Evolutionary conservation across 371 early-diverging fungal species (phyloP).

Genomic region (Dinochytrium kinnereticum): DNA sequence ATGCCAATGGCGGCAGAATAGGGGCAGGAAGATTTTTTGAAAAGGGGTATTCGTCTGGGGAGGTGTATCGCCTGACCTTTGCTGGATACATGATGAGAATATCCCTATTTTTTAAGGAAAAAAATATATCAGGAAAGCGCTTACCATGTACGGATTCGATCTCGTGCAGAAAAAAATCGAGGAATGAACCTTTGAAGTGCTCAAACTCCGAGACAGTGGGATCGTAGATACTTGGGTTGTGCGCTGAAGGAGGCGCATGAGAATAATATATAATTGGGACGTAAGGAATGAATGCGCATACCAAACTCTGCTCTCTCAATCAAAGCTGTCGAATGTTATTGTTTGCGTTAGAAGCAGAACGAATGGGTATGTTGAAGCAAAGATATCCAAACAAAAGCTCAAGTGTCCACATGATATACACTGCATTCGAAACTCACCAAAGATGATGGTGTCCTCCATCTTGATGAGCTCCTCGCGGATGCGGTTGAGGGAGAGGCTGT

Average conservation of each 20-base stretch:
- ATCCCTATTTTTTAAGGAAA: too few species aligned
- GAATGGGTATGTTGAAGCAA: too few species aligned
- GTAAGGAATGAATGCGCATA: background rate
- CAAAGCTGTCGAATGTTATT: constrained; percentile 67
- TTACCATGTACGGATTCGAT: constrained; percentile 90
- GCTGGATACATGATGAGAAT: constrained; percentile 57
- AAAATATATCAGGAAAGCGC: constrained; percentile 20
- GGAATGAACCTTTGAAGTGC: constrained; percentile 78
- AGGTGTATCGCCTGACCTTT: constrained; percentile 83
- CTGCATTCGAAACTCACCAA: constrained; percentile 78
- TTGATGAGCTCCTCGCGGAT: constrained; percentile 50
- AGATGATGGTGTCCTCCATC: constrained; percentile 95
- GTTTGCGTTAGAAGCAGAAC: too few species aligned
- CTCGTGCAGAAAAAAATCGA: constrained; percentile 88
- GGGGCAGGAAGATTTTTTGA: constrained; percentile 80
- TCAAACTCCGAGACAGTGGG: constrained; percentile 42
- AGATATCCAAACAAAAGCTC: too few species aligned
- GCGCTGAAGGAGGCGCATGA: constrained; percentile 29
- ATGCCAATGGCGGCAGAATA: constrained; percentile 81
- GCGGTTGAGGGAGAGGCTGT: constrained; percentile 37
- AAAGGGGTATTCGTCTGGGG: constrained; percentile 97
- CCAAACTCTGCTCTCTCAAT: constrained; percentile 93
- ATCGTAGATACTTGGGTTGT: constrained; percentile 80
- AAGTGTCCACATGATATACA: too few species aligned
- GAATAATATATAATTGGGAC: background rate